Evolutionary conservation across 2,329 filamentous ascomycete genomes (phyloP).

Genomic region (Fusarium fujikuroi): DNA sequence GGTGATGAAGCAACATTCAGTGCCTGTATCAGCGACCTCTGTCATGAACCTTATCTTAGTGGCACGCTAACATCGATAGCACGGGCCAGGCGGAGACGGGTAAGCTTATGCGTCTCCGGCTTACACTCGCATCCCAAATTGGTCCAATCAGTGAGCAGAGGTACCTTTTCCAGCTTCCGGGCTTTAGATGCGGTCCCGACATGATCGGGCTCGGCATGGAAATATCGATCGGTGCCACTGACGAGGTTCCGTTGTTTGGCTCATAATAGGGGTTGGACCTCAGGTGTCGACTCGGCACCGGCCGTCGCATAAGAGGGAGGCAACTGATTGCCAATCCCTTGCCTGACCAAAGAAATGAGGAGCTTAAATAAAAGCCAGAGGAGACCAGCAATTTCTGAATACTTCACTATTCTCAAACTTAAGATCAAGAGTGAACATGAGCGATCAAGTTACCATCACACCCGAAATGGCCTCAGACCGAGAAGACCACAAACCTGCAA

Average conservation of each 20-base stretch:
- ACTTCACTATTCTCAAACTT: too few relatives aligned
- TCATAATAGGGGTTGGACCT: neutral
- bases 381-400: too few relatives aligned
- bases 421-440: neutral
- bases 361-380: too few relatives aligned
- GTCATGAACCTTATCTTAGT: neutral
- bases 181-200: neutral
- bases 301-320: neutral
- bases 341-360: too few relatives aligned
- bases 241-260: neutral
- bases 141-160: neutral
- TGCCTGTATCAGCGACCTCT: too few relatives aligned
- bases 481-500: neutral
- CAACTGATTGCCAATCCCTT: neutral
- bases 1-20: too few relatives aligned
- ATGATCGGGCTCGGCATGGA: neutral
- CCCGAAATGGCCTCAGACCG: neutral
- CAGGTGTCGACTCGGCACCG: neutral
- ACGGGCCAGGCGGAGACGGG: neutral
- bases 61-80: neutral
- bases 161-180: neutral
- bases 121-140: neutral
- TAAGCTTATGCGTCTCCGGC: constrained; percentile 7
- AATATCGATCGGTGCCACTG: rapidly evolving
- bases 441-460: neutral